A percentile compares a stretch with the other conserved stretches of the same genome.
Conservation (phyloP, 1,139 yeast species). For the Geotrichum citri-aurantii region DNA sequence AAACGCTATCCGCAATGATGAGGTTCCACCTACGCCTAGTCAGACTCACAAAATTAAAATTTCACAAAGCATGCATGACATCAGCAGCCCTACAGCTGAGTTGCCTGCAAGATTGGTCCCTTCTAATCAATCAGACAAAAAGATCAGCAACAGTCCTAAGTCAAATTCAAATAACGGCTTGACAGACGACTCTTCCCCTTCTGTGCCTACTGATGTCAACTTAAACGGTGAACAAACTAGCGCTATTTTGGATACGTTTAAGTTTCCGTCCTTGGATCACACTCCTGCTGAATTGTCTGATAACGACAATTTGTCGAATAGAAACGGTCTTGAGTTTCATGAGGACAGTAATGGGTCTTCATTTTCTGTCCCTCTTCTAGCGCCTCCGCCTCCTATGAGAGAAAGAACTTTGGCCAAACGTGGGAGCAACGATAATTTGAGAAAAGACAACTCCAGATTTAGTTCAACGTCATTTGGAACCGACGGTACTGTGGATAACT, state of each 20-base stretch:
- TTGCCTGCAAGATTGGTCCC: not conserved
- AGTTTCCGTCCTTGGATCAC: constrained; percentile 11
- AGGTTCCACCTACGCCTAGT: not conserved
- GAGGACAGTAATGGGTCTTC: not conserved
- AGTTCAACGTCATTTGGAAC: not conserved
- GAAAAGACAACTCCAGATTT: not conserved
- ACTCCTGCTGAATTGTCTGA: constrained; percentile 9
- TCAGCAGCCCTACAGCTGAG: not conserved
- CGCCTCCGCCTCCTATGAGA: constrained; percentile 11
- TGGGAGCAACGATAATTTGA: constrained; percentile 1
- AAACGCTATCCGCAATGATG: constrained; percentile 9
- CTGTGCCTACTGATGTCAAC: not conserved
- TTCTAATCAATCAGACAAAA: not conserved
- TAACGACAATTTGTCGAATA: not conserved
- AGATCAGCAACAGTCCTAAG: not conserved
- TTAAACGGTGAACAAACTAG: not conserved
- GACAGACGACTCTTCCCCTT: not conserved
- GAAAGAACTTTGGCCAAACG: constrained; percentile 6
- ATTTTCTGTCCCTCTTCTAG: constrained; percentile 1
- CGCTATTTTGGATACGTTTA: not conserved
- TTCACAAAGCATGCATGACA: constrained; percentile 1
- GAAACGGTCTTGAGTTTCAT: not conserved
- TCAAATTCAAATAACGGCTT: not conserved
- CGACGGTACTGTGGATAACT: not conserved
- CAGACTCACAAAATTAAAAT: not conserved